Evolutionary conservation across 2,329 filamentous ascomycete genomes (phyloP).

Genomic region (Xylaria polymorpha): DNA sequence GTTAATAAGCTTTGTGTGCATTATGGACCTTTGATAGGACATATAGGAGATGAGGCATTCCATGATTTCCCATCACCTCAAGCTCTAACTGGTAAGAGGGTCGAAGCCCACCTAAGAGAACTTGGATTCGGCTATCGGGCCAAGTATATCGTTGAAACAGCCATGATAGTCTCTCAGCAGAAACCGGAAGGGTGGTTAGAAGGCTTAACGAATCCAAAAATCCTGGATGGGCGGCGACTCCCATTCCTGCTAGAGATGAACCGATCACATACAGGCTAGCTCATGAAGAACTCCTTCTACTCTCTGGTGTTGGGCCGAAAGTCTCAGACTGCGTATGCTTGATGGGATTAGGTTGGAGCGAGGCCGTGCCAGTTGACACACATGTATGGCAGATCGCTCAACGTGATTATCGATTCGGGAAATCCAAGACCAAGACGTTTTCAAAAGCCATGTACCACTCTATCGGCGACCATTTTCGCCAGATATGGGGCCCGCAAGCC

Average conservation of each 20-base stretch:
- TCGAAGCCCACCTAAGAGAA: constrained; percentile 82
- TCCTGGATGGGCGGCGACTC: constrained; percentile 66
- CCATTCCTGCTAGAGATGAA: constrained; percentile 59
- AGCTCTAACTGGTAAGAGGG: constrained; percentile 76
- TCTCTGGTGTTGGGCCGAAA: constrained; percentile 94
- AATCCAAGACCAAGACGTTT: constrained; percentile 83
- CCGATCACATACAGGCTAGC: constrained; percentile 78
- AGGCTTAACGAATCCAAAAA: constrained; percentile 79
- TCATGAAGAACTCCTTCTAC: constrained; percentile 79
- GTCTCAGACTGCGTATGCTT: constrained; percentile 96
- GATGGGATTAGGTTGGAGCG: constrained; percentile 96
- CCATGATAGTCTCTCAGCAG: constrained; percentile 75
- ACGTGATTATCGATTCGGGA: constrained; percentile 92
- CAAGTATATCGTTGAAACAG: constrained; percentile 90
- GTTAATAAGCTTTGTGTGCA: constrained; percentile 87
- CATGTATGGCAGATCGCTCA: constrained; percentile 99
- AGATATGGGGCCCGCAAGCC: constrained; percentile 90
- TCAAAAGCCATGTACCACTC: constrained; percentile 91
- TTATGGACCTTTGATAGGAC: constrained; percentile 82
- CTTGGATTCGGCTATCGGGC: constrained; percentile 96
- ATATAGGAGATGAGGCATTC: constrained; percentile 76
- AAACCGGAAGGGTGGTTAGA: constrained; percentile 81
- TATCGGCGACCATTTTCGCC: constrained; percentile 88
- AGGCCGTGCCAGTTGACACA: constrained; percentile 95
- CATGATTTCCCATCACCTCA: constrained; percentile 88